A percentile compares a stretch with the other conserved stretches of the same genome.
Conservation (phyloP, 2,329 filamentous ascomycete species). For the Trematosphaeria pertusa region DNA sequence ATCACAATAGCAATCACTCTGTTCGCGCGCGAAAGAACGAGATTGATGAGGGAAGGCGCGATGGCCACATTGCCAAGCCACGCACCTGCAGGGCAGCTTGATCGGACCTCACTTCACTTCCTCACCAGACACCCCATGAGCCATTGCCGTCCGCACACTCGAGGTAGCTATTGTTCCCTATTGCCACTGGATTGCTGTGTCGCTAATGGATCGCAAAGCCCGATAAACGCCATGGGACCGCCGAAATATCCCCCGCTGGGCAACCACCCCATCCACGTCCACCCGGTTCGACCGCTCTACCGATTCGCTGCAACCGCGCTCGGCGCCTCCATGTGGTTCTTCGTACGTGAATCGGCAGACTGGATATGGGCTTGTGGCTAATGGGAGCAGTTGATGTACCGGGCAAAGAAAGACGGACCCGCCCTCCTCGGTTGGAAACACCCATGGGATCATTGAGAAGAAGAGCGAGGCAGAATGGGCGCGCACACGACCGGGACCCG, state of each 20-base stretch:
- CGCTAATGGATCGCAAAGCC: conserved; percentile 27
- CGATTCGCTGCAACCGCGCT: conserved; percentile 85
- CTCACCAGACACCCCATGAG: conserved; percentile 27
- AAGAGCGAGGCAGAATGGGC: conserved; percentile 5
- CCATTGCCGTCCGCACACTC: conserved; percentile 38
- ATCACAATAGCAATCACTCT: conserved; percentile 17
- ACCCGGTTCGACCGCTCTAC: conserved; percentile 73
- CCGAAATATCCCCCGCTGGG: conserved; percentile 48
- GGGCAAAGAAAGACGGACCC: conserved; percentile 94
- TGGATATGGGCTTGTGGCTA: conserved; percentile 19
- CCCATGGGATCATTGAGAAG: conserved; percentile 55
- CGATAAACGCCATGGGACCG: conserved; percentile 42
- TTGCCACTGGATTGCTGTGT: background rate
- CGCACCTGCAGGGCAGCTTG: conserved; percentile 4
- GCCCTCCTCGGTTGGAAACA: conserved; percentile 93
- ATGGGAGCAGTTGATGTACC: conserved; percentile 80
- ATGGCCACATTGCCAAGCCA: conserved; percentile 1
- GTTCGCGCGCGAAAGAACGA: conserved; percentile 20
- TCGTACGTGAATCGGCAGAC: conserved; percentile 65
- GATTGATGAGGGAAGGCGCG: conserved; percentile 17
- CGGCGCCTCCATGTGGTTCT: conserved; percentile 99
- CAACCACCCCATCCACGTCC: conserved; percentile 64
- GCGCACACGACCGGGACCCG: background rate
- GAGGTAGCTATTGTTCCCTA: conserved; percentile 27
- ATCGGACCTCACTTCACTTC: conserved; percentile 35